Conservation (phyloP, 805 yeast species). For the Teunomyces lycoperdinae region DNA sequence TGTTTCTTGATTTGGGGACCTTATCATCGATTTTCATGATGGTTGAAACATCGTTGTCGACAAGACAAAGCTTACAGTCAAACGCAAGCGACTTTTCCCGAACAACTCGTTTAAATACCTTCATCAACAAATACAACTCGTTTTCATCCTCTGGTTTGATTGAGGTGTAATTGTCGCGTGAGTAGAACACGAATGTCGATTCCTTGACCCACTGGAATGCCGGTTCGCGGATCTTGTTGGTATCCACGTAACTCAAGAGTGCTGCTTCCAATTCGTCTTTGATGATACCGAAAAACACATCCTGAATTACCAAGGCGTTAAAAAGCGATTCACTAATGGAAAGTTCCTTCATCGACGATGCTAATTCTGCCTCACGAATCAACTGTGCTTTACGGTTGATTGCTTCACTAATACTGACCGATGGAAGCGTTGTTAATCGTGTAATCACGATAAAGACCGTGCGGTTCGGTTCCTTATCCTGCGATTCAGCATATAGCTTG, state of each 20-base stretch:
- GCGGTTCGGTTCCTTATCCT: slow-evolving; percentile 78
- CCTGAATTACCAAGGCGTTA: slow-evolving; percentile 56
- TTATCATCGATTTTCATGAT: slow-evolving; percentile 16
- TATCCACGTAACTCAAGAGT: slow-evolving; percentile 21
- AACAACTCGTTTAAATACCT: slow-evolving; percentile 30
- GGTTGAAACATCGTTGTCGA: slow-evolving; percentile 29
- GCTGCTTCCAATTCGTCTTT: slow-evolving; percentile 40
- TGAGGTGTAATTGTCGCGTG: slow-evolving; percentile 29
- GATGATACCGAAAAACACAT: slow-evolving; percentile 53
- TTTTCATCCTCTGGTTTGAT: slow-evolving; percentile 39
- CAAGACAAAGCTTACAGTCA: slow-evolving; percentile 44
- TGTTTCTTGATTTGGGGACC: not conserved
- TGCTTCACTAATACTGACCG: slow-evolving; percentile 45
- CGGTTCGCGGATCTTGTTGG: slow-evolving; percentile 21
- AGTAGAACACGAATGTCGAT: slow-evolving; percentile 39
- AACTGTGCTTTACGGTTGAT: slow-evolving; percentile 18
- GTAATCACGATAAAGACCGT: slow-evolving; percentile 59
- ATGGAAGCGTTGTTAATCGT: slow-evolving; percentile 37
- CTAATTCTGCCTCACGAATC: slow-evolving; percentile 19
- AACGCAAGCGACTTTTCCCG: slow-evolving; percentile 46
- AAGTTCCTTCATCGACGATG: slow-evolving; percentile 17
- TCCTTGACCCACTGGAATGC: slow-evolving; percentile 41
- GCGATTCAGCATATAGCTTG: slow-evolving; percentile 64
- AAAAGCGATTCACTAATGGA: slow-evolving; percentile 30
- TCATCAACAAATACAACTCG: slow-evolving; percentile 41